Base-by-base conservation (phyloP, 1,284 basidiomycete species). In the Ustilago tritici region DNA sequence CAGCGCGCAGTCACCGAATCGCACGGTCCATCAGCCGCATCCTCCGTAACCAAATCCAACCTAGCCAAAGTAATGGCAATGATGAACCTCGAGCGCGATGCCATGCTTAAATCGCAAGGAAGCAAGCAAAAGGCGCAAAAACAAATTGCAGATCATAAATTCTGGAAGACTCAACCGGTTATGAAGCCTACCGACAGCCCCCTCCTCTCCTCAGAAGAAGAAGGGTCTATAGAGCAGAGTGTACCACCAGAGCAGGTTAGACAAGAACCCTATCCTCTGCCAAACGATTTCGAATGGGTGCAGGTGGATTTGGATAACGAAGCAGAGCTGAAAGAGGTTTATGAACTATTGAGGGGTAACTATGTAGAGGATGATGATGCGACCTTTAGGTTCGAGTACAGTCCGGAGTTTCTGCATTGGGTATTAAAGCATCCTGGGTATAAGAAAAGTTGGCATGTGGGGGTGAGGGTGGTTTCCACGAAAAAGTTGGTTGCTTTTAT, bases 311-410 rank as follows among this genome's bases (percentile, higher is more conserved):
- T 98, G 58, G 89, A 90, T 56, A 91, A 96, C 78, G 88, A 91
- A 12, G 47, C 15, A 0, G 78, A 98, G 93, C 90, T 92, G 75
- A 92, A 93, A 84, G 97, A 99, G 86, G 91, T 98, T 11, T 95
- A 98, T 83, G 92, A 95, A 72, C 89, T 99, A 9, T 89, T 99
- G 23, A 96, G 94, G 1, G 89, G 92, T 12, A 94, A 99, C 87
- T 99, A 99, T 81, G 95, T 99, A 55, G 97, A 99, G 87, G 97
- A 99, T 85, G 93, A 95, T 80, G 93, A 95, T 65, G 95, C 95
- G 7, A 91, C 93, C 35, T 97, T 99, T 89, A 91, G 97, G 34
- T 98, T 99, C 89, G 92, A 94, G 84, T 99, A 99, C 85, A 93
- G 92, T 50, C 92, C 95, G 6, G 95, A 98, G 86, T 99, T 99